phyloP scores from a whole-genome alignment of 352 stramenopile genomes.

The Phytophthora citricola region DNA sequence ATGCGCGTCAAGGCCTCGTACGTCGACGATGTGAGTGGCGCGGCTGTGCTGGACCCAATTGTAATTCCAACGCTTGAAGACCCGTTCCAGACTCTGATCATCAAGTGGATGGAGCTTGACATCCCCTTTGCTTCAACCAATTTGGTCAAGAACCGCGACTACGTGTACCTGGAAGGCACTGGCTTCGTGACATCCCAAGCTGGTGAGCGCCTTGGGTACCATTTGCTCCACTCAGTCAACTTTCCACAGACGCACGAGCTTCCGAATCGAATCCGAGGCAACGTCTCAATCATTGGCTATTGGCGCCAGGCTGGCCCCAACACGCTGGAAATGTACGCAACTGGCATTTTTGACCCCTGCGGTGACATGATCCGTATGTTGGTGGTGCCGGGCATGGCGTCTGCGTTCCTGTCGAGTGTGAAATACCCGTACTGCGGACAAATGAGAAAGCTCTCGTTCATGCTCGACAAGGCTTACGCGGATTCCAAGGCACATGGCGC shows the following conservation, averaged over 20 bases:
- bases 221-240: slow-evolving; percentile 28
- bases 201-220: slow-evolving; percentile 32
- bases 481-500: not conserved
- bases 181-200: slow-evolving; percentile 13
- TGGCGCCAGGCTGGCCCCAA: slow-evolving; percentile 49
- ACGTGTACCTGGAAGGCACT: slow-evolving; percentile 43
- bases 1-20: slow-evolving; percentile 52
- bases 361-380: slow-evolving; percentile 36
- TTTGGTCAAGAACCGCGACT: slow-evolving; percentile 44
- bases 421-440: slow-evolving; percentile 29
- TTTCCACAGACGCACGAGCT: slow-evolving; percentile 30
- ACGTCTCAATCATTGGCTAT: slow-evolving; percentile 48
- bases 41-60: slow-evolving; percentile 28
- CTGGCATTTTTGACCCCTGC: slow-evolving; percentile 30
- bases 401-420: slow-evolving; percentile 29
- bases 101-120: slow-evolving; percentile 49
- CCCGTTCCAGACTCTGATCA: slow-evolving; percentile 33
- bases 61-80: slow-evolving; percentile 27
- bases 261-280: slow-evolving; percentile 42
- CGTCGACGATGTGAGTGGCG: slow-evolving; percentile 35
- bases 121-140: slow-evolving; percentile 32
- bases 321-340: slow-evolving; percentile 51
- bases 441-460: slow-evolving; percentile 36
- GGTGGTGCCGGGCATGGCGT: slow-evolving; percentile 22
- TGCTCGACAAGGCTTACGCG: not conserved